These are phyloP conservation scores for Talaromyces ruber DNA, from an alignment of 495 filamentous ascomycete genomes.

Conservation along the genomic window DNA sequence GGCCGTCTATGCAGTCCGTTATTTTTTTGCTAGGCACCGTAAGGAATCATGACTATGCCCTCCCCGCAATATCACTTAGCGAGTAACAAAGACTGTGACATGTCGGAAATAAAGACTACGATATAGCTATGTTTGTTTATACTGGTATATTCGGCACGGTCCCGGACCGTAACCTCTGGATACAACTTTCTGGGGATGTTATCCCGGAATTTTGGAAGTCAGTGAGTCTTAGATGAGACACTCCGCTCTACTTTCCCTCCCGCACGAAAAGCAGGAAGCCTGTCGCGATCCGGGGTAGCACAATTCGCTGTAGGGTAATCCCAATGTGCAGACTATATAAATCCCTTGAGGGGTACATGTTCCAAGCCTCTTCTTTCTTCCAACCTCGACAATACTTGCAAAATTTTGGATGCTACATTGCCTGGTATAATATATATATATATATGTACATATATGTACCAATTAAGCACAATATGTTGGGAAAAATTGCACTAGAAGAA, in stretches of 20 bases:
- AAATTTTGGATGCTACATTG: neutral
- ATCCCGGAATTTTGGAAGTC: neutral
- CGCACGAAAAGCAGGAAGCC: too few relatives aligned
- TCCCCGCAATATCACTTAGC: too few relatives aligned
- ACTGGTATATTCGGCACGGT: neutral
- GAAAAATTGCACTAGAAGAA: conserved; percentile 45
- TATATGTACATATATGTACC: too few relatives aligned
- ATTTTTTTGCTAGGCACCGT: too few relatives aligned
- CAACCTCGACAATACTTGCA: neutral
- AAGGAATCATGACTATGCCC: too few relatives aligned
- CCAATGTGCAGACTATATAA: neutral
- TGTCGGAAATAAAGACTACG: too few relatives aligned
- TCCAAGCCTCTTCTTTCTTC: neutral
- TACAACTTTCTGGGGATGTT: neutral
- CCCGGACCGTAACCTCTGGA: neutral
- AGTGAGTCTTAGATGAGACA: too few relatives aligned
- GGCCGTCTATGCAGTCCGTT: neutral
- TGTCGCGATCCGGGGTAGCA: neutral
- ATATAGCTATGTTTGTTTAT: too few relatives aligned
- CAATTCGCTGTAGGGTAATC: neutral
- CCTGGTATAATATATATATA: neutral
- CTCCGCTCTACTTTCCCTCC: too few relatives aligned
- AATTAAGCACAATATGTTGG: conserved; percentile 31
- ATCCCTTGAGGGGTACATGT: neutral
- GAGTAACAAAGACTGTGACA: too few relatives aligned